Conservation (phyloP, 176 grass and related monocot genomes). For the Saccharum spontaneum region DNA sequence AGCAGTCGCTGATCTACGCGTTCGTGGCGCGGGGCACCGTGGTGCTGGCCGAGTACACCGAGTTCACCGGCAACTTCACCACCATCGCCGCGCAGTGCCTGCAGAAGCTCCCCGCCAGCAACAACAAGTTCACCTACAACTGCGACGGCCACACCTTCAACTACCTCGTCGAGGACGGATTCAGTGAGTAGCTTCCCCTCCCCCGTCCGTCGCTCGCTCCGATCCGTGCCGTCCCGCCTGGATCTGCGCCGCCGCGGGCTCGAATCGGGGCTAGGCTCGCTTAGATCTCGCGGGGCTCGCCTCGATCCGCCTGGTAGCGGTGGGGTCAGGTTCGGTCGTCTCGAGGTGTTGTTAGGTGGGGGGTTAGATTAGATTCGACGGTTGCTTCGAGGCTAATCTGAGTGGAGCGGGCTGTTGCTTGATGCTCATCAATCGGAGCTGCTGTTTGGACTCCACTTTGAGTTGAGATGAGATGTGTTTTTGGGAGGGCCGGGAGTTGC, state of each 20-base stretch:
- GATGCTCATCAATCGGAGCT: background rate
- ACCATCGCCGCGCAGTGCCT: slow-evolving; percentile 92
- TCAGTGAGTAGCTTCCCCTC: slow-evolving; percentile 48
- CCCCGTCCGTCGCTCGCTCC: background rate
- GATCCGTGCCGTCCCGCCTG: background rate
- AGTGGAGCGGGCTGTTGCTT: background rate
- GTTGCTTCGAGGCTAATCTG: slow-evolving; percentile 5
- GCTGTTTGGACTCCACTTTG: background rate
- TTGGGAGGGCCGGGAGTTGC: background rate
- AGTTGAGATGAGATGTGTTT: slow-evolving; percentile 13
- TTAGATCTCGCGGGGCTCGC: slow-evolving; percentile 13
- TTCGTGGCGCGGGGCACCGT: slow-evolving; percentile 88
- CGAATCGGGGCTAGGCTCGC: background rate
- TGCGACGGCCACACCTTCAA: slow-evolving; percentile 97
- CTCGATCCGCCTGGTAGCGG: slow-evolving; percentile 23
- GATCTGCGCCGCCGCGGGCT: slow-evolving; percentile 23
- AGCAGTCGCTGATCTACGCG: slow-evolving; percentile 91
- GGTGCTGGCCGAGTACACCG: slow-evolving; percentile 85
- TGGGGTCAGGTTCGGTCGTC: background rate
- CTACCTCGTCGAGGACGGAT: slow-evolving; percentile 95
- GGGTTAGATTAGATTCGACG: background rate
- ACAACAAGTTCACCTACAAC: slow-evolving; percentile 96
- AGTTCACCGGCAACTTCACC: slow-evolving; percentile 96
- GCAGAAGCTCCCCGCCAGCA: slow-evolving; percentile 85
- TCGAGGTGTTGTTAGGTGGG: background rate